These are phyloP conservation scores for Penicillium cinerascens DNA, from an alignment of 495 filamentous ascomycete genomes.

Conservation along the genomic window DNA sequence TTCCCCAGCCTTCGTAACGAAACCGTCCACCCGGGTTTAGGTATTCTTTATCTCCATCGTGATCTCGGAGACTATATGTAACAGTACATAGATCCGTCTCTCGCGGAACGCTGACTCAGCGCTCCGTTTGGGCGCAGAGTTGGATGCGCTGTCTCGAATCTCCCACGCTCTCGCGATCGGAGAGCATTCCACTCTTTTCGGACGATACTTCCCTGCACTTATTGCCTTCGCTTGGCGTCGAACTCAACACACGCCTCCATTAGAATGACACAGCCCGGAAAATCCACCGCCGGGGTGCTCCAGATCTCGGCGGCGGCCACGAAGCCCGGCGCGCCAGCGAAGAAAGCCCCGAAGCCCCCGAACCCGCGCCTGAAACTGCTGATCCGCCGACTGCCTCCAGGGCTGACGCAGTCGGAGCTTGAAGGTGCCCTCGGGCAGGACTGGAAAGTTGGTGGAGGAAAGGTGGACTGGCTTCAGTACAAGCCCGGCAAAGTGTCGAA, in stretches of 20 bases:
- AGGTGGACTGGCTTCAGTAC: slow-evolving; percentile 78
- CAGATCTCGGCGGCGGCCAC: slow-evolving; percentile 55
- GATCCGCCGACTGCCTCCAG: slow-evolving; percentile 81
- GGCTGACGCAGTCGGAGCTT: slow-evolving; percentile 78
- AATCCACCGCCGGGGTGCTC: slow-evolving; percentile 54
- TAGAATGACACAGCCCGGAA: slow-evolving; percentile 39
- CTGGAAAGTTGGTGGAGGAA: slow-evolving; percentile 75
- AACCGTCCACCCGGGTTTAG: too few species aligned
- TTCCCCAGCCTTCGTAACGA: too few species aligned
- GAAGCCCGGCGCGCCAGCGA: slow-evolving; percentile 45
- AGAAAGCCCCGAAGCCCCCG: slow-evolving; percentile 52
- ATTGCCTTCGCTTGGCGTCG: neutral
- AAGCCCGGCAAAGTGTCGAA: slow-evolving; percentile 80
- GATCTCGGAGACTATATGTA: neutral
- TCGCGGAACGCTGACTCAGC: neutral
- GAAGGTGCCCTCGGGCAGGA: slow-evolving; percentile 69
- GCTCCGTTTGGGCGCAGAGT: neutral
- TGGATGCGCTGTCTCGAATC: neutral
- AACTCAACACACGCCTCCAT: neutral
- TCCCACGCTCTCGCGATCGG: neutral
- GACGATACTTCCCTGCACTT: neutral
- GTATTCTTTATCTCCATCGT: too few species aligned
- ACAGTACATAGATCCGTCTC: neutral
- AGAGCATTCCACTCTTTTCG: neutral
- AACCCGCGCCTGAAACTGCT: slow-evolving; percentile 74